phyloP scores from a whole-genome alignment of 2,329 filamentous ascomycete species.

The Cryphonectria nitschkei region DNA sequence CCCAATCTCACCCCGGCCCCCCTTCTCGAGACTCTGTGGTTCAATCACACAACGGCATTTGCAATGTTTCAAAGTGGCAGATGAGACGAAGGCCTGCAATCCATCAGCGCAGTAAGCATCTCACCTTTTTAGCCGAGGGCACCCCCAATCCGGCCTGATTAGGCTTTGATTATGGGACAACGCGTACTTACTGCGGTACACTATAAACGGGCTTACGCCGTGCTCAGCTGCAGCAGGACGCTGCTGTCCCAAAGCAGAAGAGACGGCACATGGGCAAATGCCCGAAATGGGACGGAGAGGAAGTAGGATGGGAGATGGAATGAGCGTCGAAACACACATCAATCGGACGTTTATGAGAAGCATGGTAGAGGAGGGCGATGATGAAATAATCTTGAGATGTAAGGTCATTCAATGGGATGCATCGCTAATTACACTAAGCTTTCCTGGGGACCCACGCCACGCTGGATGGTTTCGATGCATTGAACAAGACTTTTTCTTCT shows the following conservation, averaged over 20 bases:
- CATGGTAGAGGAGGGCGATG: neutral
- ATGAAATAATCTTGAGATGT: neutral
- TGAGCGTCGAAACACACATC: neutral
- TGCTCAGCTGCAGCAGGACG: neutral
- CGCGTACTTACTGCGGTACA: neutral
- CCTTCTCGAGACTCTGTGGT: neutral
- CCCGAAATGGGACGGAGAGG: neutral
- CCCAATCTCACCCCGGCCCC: neutral
- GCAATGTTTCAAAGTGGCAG: neutral
- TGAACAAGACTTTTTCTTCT: neutral
- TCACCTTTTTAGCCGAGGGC: neutral
- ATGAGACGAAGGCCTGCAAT: neutral
- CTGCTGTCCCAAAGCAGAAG: neutral
- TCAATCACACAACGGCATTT: neutral
- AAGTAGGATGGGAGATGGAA: neutral
- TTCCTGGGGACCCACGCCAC: neutral
- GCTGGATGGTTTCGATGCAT: neutral
- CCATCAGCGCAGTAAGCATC: neutral
- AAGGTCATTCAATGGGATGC: neutral
- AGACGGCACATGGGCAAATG: neutral
- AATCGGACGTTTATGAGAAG: neutral
- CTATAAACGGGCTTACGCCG: constrained; percentile 1
- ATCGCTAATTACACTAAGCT: neutral
- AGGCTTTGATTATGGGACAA: neutral
- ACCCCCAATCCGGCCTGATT: neutral